A percentile compares a stretch with the other conserved stretches of the same genome.
Conservation (phyloP, 2,329 filamentous ascomycete genomes). For the Claviceps cyperi region DNA sequence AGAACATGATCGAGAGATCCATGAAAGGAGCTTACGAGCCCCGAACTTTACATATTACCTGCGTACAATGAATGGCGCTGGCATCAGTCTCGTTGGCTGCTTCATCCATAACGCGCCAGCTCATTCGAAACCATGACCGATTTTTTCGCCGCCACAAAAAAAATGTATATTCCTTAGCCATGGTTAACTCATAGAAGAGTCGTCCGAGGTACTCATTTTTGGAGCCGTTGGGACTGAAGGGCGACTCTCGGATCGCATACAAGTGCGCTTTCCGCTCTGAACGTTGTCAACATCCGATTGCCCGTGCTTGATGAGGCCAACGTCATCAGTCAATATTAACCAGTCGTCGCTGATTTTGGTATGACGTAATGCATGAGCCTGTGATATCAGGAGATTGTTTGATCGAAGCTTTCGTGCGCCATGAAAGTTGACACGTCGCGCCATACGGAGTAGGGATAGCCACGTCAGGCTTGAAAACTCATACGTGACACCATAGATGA, state of each 20-base stretch:
- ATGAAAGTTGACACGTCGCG: slow-evolving; percentile 52
- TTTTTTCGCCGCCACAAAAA: slow-evolving; percentile 65
- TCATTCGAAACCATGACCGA: slow-evolving; percentile 64
- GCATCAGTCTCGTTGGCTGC: slow-evolving; percentile 53
- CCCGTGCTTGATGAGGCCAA: no score
- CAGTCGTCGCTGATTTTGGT: slow-evolving; percentile 2
- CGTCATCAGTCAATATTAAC: no score
- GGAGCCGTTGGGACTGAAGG: no score
- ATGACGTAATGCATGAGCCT: slow-evolving; percentile 24
- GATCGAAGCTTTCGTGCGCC: slow-evolving; percentile 19
- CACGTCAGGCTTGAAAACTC: slow-evolving; percentile 32
- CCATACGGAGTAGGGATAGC: slow-evolving; percentile 49
- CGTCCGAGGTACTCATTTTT: slow-evolving; percentile 4
- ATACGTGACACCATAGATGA: slow-evolving; percentile 39
- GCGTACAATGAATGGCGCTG: slow-evolving; percentile 54
- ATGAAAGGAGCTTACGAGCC: slow-evolving; percentile 39
- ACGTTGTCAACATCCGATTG: no score
- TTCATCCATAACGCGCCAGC: slow-evolving; percentile 48
- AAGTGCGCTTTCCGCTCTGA: no score
- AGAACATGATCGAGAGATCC: slow-evolving; percentile 63
- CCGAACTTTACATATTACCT: slow-evolving; percentile 40
- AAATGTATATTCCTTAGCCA: slow-evolving; percentile 51
- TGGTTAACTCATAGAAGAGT: slow-evolving; percentile 22
- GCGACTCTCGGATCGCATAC: no score
- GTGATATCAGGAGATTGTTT: slow-evolving; percentile 5